phyloP scores from a whole-genome alignment of 2,329 filamentous ascomycete species.

The Fusarium sp. region DNA sequence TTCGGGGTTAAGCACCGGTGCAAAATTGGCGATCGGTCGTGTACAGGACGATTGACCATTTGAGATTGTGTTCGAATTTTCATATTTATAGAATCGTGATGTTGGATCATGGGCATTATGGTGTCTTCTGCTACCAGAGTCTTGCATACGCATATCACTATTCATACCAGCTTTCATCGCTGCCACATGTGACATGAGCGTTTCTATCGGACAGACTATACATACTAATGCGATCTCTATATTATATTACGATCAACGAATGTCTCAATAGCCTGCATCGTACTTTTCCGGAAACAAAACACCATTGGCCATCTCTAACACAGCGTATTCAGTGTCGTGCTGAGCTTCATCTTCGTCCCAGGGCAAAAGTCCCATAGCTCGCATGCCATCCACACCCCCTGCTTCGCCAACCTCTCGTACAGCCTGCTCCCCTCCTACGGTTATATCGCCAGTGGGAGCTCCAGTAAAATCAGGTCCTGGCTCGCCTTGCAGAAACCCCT shows the following conservation, averaged over 20 bases:
- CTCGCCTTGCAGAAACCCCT: slow-evolving; percentile 57
- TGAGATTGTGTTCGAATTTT: slow-evolving; percentile 38
- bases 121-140: neutral
- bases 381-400: slow-evolving; percentile 55
- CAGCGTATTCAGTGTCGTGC: slow-evolving; percentile 50
- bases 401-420: slow-evolving; percentile 55
- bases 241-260: neutral
- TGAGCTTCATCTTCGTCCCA: slow-evolving; percentile 56
- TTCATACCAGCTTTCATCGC: neutral
- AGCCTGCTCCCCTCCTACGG: slow-evolving; percentile 52
- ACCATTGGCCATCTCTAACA: slow-evolving; percentile 55
- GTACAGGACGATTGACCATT: slow-evolving; percentile 28
- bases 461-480: slow-evolving; percentile 57
- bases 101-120: slow-evolving; percentile 6
- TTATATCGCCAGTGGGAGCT: slow-evolving; percentile 51
- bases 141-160: slow-evolving; percentile 3
- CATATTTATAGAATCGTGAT: slow-evolving; percentile 27
- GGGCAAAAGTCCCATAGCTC: slow-evolving; percentile 57
- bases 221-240: neutral
- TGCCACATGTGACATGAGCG: neutral
- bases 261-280: slow-evolving; percentile 40
- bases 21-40: slow-evolving; percentile 30
- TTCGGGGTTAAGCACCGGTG: slow-evolving; percentile 33
- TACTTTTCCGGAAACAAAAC: slow-evolving; percentile 58
- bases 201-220: neutral